A percentile compares a stretch with the other conserved stretches of the same genome.
Evolutionary conservation across 169 alveolate genomes (phyloP).

Genomic region (Plasmodium inui): DNA sequence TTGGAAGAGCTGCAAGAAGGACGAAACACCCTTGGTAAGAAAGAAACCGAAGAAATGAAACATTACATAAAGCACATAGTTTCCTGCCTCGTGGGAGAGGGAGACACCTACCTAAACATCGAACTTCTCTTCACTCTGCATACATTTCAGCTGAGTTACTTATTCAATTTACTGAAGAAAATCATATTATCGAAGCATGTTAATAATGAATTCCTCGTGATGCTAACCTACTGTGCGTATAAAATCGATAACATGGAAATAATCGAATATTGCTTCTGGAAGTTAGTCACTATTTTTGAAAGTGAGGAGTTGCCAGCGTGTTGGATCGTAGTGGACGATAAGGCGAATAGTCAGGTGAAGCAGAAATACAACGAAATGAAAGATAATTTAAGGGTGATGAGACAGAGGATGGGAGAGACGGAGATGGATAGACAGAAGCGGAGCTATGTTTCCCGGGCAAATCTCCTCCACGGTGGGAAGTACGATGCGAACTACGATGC

Average conservation of each 20-base stretch:
- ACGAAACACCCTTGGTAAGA: background rate
- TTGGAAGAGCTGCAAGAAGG: background rate
- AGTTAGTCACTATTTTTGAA: conserved; percentile 43
- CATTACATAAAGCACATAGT: conserved; percentile 16
- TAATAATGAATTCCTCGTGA: conserved; percentile 53
- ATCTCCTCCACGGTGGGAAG: background rate
- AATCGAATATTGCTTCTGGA: conserved; percentile 58
- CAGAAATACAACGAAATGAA: conserved; percentile 39
- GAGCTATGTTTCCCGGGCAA: background rate
- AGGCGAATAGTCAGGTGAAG: conserved; percentile 1
- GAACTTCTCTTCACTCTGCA: conserved; percentile 49
- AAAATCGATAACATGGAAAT: conserved; percentile 47
- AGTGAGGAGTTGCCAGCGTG: conserved; percentile 27
- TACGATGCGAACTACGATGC: too few relatives aligned
- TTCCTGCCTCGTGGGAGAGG: conserved; percentile 20
- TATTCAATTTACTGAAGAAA: conserved; percentile 36
- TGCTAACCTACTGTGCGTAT: conserved; percentile 70
- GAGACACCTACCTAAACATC: conserved; percentile 55
- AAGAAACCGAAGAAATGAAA: conserved; percentile 1
- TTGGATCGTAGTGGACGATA: conserved; percentile 30
- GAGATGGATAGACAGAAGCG: background rate
- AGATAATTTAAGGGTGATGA: background rate
- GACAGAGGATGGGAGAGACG: background rate
- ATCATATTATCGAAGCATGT: conserved; percentile 9
- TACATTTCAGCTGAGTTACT: conserved; percentile 17